Base-by-base conservation (phyloP, 2,329 filamentous ascomycete genomes). In the Fusarium euwallaceae region DNA sequence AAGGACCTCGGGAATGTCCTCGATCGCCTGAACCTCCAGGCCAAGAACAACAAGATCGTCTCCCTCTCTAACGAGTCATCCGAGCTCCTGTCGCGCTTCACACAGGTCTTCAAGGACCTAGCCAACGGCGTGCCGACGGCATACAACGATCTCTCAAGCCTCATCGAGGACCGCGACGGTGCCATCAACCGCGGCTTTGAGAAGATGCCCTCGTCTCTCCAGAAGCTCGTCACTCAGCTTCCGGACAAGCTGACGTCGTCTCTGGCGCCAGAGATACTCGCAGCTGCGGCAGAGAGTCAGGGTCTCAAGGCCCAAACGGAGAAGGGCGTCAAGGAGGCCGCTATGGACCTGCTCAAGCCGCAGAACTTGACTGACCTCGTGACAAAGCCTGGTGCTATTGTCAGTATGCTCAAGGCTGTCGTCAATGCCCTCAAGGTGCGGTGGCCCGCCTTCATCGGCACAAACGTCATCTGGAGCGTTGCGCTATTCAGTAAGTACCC, bases 101-200 rank as follows among this genome's bases (percentile, higher is more conserved):
- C 95, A 2, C 87, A 95, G 66, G 92, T 98, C 37, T 93, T 99
- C 80, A 97, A 96, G 81, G 97, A 99, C 81, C 89, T 98, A 17
- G 90, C 97, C 78, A 95, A 95, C 81, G 97, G 97, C 71, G 97
- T 95, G 2, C 97, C 97, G 4, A 98, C 96, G 0, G 97, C 97
- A 4, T 98, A 97, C 82, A 89, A 93, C 80, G 97, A 99, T 81
- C 92, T 99, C n/a, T 91, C 87, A 4, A 78, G 80, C 16, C 87
- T 93, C 24, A 82, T 92, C 51, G 89, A 92, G 69, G 89, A 92
- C 79, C 87, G 87, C 70, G 89, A 92, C 78, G 88, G 88, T 68
- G 84, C 87, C n/a, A 85, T 92, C n/a, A 85, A 87, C 45, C 86
- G 87, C 67, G 87, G 87, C 69, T 92, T 89, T 79, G 90, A 91